phyloP scores from a whole-genome alignment of 1,284 basidiomycete species.

The Chondrostereum purpureum region DNA sequence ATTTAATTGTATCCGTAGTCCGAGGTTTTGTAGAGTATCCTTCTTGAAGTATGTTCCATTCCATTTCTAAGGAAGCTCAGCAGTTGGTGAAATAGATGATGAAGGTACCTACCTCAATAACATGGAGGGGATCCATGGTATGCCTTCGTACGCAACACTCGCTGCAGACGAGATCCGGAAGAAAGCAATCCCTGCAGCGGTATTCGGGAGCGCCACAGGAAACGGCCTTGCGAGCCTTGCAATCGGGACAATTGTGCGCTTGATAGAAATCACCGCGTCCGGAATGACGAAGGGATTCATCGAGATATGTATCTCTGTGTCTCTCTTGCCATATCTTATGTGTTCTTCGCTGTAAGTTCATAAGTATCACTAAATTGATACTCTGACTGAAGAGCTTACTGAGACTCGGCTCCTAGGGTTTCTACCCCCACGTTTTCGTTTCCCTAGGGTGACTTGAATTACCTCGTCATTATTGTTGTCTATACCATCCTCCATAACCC shows the following conservation, averaged over 20 bases:
- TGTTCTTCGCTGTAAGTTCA: too few species aligned
- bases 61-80: slow-evolving; percentile 1
- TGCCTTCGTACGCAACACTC: background rate
- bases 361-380: too few species aligned
- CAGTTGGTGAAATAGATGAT: background rate
- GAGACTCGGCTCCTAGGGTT: too few species aligned
- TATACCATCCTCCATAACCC: too few species aligned
- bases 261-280: background rate
- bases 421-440: too few species aligned
- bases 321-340: too few species aligned
- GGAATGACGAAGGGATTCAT: background rate
- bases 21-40: background rate
- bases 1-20: slow-evolving; percentile 5
- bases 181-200: background rate
- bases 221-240: background rate
- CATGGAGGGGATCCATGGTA: background rate
- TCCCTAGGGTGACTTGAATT: too few species aligned
- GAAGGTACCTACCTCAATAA: background rate
- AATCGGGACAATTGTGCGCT: background rate
- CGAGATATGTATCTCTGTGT: too few species aligned
- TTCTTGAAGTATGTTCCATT: slow-evolving; percentile 2
- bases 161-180: background rate
- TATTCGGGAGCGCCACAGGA: background rate
- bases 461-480: too few species aligned
- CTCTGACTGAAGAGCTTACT: too few species aligned